Evolutionary conservation across 2,329 filamentous ascomycete species (phyloP).

Genomic region (Proliferodiscus dingleyae): DNA sequence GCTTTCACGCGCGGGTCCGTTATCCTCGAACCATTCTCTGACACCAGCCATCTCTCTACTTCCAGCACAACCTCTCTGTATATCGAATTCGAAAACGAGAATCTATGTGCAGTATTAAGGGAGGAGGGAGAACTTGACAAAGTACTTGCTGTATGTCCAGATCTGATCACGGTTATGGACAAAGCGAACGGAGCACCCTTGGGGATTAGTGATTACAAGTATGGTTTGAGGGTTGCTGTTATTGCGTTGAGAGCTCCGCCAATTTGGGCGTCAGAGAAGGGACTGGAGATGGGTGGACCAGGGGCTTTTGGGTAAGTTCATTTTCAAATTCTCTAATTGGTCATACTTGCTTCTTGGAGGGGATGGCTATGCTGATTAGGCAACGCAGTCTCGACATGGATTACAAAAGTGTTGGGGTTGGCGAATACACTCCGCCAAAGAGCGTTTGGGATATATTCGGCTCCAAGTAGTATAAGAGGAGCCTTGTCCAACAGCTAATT

Average conservation of each 20-base stretch:
- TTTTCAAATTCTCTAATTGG: not conserved
- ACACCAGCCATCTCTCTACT: not conserved
- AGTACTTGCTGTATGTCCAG: constrained; percentile 26
- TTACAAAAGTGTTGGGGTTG: constrained; percentile 20
- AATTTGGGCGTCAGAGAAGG: constrained; percentile 40
- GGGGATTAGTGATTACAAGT: constrained; percentile 46
- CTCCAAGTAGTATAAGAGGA: too few relatives aligned
- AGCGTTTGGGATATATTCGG: constrained; percentile 29
- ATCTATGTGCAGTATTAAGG: constrained; percentile 23
- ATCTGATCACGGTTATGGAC: constrained; percentile 36
- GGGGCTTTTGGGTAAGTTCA: constrained; percentile 36
- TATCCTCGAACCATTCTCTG: constrained; percentile 18
- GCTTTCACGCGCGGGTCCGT: constrained; percentile 29
- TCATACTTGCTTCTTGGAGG: not conserved
- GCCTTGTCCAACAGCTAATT: too few relatives aligned
- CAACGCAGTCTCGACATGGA: constrained; percentile 21
- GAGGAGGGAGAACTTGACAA: constrained; percentile 15
- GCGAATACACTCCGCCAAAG: constrained; percentile 24
- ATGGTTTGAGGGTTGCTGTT: constrained; percentile 46
- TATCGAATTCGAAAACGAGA: constrained; percentile 31
- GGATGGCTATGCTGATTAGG: constrained; percentile 3
- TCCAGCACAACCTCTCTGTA: constrained; percentile 9
- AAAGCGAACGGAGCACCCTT: constrained; percentile 44
- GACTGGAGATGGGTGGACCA: constrained; percentile 38
- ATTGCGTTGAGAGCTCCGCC: constrained; percentile 46